Evolutionary conservation across 2,329 filamentous ascomycete genomes (phyloP).

Genomic region (Cladophialophora carrionii): DNA sequence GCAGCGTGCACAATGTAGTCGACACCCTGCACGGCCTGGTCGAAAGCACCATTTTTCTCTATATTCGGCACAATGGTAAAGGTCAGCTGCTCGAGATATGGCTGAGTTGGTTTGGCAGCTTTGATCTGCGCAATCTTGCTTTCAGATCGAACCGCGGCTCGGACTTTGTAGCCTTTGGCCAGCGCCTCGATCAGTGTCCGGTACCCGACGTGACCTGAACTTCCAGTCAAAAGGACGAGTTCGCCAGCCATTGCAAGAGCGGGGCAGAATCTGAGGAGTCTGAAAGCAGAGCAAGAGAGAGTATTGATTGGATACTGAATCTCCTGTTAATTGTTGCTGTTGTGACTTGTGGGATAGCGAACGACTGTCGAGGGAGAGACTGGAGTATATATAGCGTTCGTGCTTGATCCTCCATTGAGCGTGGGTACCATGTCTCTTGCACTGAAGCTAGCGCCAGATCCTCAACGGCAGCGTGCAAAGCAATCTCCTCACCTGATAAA

Average conservation of each 20-base stretch:
- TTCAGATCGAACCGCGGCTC: slow-evolving; percentile 39
- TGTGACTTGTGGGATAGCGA: not conserved
- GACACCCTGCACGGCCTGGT: slow-evolving; percentile 59
- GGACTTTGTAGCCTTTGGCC: slow-evolving; percentile 38
- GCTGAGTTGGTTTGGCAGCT: slow-evolving; percentile 31
- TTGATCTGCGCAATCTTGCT: slow-evolving; percentile 33
- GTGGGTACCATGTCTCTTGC: not conserved
- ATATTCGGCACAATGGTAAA: slow-evolving; percentile 74
- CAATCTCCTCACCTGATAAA: not conserved
- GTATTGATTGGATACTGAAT: not conserved
- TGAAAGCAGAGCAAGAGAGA: not conserved
- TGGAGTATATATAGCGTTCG: not conserved
- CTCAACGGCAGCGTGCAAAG: too few relatives aligned
- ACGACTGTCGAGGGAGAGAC: not conserved
- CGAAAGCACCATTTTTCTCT: slow-evolving; percentile 71
- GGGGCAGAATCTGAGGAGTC: not conserved
- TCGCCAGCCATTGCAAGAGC: slow-evolving; percentile 22
- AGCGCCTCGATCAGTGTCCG: slow-evolving; percentile 37
- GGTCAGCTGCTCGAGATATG: slow-evolving; percentile 56
- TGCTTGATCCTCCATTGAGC: not conserved
- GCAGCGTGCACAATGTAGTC: slow-evolving; percentile 46
- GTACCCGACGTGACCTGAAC: slow-evolving; percentile 39
- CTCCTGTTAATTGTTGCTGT: not conserved
- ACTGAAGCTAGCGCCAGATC: not conserved
- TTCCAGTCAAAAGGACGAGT: slow-evolving; percentile 37